Percentiles rank a stretch among this genome's conserved stretches.
Conservation (phyloP, 2,329 filamentous ascomycete species). For the Chaetoscypha palmicola region DNA sequence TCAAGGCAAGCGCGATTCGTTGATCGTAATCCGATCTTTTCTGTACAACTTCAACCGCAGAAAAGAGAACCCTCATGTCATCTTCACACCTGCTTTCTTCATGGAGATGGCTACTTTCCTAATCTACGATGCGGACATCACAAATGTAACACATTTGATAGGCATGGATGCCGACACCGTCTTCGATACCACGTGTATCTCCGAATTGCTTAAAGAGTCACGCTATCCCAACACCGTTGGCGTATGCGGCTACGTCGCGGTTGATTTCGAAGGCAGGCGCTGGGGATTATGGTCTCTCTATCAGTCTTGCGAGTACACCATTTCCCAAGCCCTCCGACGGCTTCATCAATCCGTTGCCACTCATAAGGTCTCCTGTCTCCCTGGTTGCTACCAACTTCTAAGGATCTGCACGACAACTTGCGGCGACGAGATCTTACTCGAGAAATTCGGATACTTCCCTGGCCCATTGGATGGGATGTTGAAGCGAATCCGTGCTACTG, state of each 20-base stretch:
- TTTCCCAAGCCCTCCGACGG: conserved; percentile 40
- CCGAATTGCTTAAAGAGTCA: conserved; percentile 38
- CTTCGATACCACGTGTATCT: conserved; percentile 39
- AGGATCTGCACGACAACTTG: conserved; percentile 43
- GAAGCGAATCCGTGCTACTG: conserved; percentile 42
- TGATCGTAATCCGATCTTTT: conserved; percentile 43
- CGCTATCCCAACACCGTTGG: conserved; percentile 39
- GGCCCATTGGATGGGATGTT: conserved; percentile 43
- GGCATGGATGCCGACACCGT: conserved; percentile 45
- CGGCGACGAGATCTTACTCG: conserved; percentile 39
- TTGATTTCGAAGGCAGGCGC: conserved; percentile 37
- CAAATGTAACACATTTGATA: conserved; percentile 37
- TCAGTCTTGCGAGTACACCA: conserved; percentile 42
- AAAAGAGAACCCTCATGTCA: conserved; percentile 36
- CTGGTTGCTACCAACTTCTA: conserved; percentile 44
- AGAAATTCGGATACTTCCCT: conserved; percentile 43
- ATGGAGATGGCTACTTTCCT: conserved; percentile 23
- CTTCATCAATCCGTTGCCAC: conserved; percentile 44
- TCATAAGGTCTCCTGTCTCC: conserved; percentile 43
- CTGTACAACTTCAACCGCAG: conserved; percentile 42
- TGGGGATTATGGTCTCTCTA: conserved; percentile 42
- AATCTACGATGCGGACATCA: conserved; percentile 34
- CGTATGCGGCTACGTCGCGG: conserved; percentile 42
- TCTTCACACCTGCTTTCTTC: conserved; percentile 41
- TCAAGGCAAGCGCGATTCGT: conserved; percentile 43